phyloP scores from a whole-genome alignment of 148 eudicot genomes.

The Polygonum aviculare region DNA sequence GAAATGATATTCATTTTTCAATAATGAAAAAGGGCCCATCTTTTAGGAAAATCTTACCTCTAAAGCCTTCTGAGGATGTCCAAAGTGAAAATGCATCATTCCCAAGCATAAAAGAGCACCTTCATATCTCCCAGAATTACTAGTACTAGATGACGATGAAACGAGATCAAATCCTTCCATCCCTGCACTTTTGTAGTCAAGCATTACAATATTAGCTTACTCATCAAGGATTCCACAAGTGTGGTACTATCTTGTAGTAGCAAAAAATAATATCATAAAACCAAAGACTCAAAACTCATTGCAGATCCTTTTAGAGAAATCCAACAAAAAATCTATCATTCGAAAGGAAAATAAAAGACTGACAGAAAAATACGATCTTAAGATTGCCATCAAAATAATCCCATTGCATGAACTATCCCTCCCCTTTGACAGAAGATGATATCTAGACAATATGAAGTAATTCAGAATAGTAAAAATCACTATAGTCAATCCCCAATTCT shows the following conservation, averaged over 20 bases:
- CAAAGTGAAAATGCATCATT: conserved; percentile 97
- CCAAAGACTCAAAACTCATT: neutral
- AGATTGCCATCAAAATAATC: conserved; percentile 7
- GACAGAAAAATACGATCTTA: neutral
- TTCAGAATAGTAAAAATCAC: neutral
- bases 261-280: neutral
- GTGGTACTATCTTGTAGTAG: neutral
- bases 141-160: conserved; percentile 43
- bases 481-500: neutral
- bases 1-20: neutral
- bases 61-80: conserved; percentile 86
- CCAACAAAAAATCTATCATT: neutral
- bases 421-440: neutral
- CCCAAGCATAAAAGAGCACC: conserved; percentile 83
- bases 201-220: conserved; percentile 23
- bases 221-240: conserved; percentile 6
- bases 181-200: conserved; percentile 87
- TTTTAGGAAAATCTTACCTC: conserved; percentile 38
- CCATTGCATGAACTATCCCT: neutral
- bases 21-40: neutral
- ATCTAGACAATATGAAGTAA: neutral
- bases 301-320: neutral
- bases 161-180: conserved; percentile 78
- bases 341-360: neutral
- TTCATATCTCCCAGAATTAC: conserved; percentile 65